Base-by-base conservation (phyloP, 2,329 filamentous ascomycete species). In the Epichloe elymi region DNA sequence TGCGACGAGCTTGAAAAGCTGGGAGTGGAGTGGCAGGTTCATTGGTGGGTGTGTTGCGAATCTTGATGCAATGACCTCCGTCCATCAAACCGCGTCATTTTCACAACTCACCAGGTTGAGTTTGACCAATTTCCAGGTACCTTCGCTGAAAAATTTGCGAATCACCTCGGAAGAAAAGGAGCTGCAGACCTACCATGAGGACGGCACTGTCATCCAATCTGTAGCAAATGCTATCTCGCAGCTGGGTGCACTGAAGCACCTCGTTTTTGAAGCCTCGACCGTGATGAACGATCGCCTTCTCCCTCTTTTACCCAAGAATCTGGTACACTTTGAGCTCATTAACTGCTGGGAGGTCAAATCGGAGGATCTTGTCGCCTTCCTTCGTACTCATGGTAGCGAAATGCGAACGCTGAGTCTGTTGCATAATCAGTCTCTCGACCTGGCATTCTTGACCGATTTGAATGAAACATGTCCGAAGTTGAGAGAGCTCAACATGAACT, bases 301-400 rank as follows among this genome's bases (percentile, higher is more conserved):
- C n/a, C 73, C 78, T 1, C 70, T 79, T 4, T 68, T 96, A 6
- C 88, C 90, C 1, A 73, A 69, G 11, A 75, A 71, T 3, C 72
- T 97, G 19, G 69, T 75, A 44, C 78, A 79, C 44, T 72, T 97
- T 3, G 84, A 84, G 56, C 71, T 96, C 15, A 79, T 82, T 56
- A 91, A 93, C 58, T 96, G 89, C 61, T 83, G 83, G 67, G 80
- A 86, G 54, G 67, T 95, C 10, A 80, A 74, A 4, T 84, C 87
- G 1, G 74, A 81, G 4, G 75, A 82, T 53, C 68, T 96, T 20
- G 69, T 73, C 26, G 63, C 66, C 0, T 95, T 85, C 60, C 73
- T 96, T 40, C 62, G 72, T 5, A 76, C 76, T 1, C 81, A 87
- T 58, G 90, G 89, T 0, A 66, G 70, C 20, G 69, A 78, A n/a